Percentiles rank a stretch among this genome's conserved stretches.
phyloP scores from a whole-genome alignment of 257 asterid species.

The Solanum sparsipilum region DNA sequence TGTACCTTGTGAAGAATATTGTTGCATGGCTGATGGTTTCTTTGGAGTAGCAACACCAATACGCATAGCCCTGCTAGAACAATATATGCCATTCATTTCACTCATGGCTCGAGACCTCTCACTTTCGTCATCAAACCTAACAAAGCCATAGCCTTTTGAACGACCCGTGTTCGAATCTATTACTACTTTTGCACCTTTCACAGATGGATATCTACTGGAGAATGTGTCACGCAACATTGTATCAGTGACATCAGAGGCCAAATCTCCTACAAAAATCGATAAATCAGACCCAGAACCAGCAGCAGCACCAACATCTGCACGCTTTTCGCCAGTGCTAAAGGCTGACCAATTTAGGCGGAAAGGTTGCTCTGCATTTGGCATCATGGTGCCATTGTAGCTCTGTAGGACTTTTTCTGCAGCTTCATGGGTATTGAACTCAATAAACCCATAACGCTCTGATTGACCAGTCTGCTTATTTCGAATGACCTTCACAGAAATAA shows the following conservation, averaged over 20 bases:
- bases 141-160: constrained; percentile 94
- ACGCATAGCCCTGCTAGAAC: constrained; percentile 94
- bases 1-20: constrained; percentile 86
- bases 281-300: constrained; percentile 57
- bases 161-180: constrained; percentile 83
- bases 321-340: constrained; percentile 77
- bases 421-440: constrained; percentile 70
- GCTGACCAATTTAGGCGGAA: constrained; percentile 96
- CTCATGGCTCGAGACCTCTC: constrained; percentile 78
- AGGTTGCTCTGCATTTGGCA: constrained; percentile 81
- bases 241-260: constrained; percentile 84
- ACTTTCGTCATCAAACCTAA: constrained; percentile 85
- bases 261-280: constrained; percentile 95
- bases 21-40: constrained; percentile 61
- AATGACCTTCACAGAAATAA: constrained; percentile 75
- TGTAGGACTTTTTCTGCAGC: constrained; percentile 84
- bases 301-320: constrained; percentile 30
- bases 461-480: constrained; percentile 98
- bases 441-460: constrained; percentile 89
- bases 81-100: constrained; percentile 88
- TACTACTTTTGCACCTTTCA: constrained; percentile 89
- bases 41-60: constrained; percentile 92
- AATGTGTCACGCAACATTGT: constrained; percentile 69
- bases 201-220: constrained; percentile 73
- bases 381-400: constrained; percentile 49